phyloP scores from a whole-genome alignment of 805 yeast genomes.

The Candida bentonensis region DNA sequence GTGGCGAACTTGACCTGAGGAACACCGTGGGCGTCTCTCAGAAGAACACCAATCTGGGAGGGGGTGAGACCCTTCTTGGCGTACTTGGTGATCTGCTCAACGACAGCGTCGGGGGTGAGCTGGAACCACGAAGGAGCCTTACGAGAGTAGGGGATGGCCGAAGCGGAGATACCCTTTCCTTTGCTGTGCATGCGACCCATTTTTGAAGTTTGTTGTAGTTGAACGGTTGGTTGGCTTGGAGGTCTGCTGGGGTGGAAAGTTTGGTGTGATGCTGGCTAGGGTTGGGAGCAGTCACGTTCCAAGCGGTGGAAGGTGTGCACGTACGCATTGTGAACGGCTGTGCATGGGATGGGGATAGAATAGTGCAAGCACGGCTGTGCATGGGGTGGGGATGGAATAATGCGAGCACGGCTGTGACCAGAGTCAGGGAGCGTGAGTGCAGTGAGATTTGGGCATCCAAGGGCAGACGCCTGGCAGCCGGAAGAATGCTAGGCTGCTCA shows the following conservation, averaged over 20 bases:
- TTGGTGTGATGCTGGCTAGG: neutral
- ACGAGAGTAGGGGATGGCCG: slow-evolving; percentile 99
- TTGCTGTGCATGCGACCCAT: slow-evolving; percentile 99
- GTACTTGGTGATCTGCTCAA: slow-evolving; percentile 97
- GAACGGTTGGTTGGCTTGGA: neutral
- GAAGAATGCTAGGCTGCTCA: too few relatives aligned
- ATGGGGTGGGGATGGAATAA: too few relatives aligned
- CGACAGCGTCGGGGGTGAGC: slow-evolving; percentile 85
- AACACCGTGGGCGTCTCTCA: slow-evolving; percentile 99
- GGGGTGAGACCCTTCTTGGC: slow-evolving; percentile 99
- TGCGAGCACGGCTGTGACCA: too few relatives aligned
- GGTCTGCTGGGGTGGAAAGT: neutral
- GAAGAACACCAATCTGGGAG: slow-evolving; percentile 97
- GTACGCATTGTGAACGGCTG: neutral
- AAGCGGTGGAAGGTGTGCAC: neutral
- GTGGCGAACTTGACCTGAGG: slow-evolving; percentile 94
- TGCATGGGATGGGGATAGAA: too few relatives aligned
- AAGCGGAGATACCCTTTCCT: slow-evolving; percentile 99
- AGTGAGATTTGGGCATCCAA: too few relatives aligned
- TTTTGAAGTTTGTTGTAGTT: slow-evolving; percentile 42
- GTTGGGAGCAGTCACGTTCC: neutral
- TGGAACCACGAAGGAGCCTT: slow-evolving; percentile 99
- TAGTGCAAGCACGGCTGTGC: too few relatives aligned
- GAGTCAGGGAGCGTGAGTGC: too few relatives aligned
- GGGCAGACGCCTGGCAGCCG: too few relatives aligned